These are phyloP conservation scores for Amylocarpus encephaloides DNA, from an alignment of 2,329 filamentous ascomycete species.

Conservation along the genomic window DNA sequence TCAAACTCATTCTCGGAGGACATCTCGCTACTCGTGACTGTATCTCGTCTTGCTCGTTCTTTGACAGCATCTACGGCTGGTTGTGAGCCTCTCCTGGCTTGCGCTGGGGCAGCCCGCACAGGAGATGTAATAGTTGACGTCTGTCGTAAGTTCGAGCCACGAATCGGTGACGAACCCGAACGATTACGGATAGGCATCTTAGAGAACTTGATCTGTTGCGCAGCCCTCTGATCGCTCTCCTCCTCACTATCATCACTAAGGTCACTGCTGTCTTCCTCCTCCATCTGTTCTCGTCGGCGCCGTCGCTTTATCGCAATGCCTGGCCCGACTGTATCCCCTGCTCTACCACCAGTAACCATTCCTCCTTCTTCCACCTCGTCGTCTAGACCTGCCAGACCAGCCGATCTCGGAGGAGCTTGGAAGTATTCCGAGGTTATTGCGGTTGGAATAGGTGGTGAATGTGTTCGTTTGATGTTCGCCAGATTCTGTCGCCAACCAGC, in stretches of 20 bases:
- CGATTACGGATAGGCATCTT: slow-evolving; percentile 88
- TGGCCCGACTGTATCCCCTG: slow-evolving; percentile 61
- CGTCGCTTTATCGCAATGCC: slow-evolving; percentile 61
- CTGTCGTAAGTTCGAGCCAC: slow-evolving; percentile 57
- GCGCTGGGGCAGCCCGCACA: slow-evolving; percentile 34
- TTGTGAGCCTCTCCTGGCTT: slow-evolving; percentile 59
- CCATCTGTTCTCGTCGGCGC: slow-evolving; percentile 61
- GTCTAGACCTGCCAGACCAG: slow-evolving; percentile 56
- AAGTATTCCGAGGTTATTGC: slow-evolving; percentile 81
- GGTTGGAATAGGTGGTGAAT: slow-evolving; percentile 80
- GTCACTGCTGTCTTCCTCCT: slow-evolving; percentile 78
- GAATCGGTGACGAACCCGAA: slow-evolving; percentile 81
- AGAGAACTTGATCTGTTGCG: slow-evolving; percentile 88
- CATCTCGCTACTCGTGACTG: slow-evolving; percentile 75
- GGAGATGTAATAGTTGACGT: slow-evolving; percentile 71
- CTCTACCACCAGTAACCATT: slow-evolving; percentile 61
- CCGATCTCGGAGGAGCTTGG: slow-evolving; percentile 58
- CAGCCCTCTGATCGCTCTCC: slow-evolving; percentile 63
- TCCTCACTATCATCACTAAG: slow-evolving; percentile 80
- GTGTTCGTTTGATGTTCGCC: slow-evolving; percentile 71
- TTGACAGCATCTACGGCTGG: slow-evolving; percentile 65
- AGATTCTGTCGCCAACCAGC: slow-evolving; percentile 73
- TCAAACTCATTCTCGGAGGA: slow-evolving; percentile 79
- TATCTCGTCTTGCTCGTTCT: slow-evolving; percentile 64
- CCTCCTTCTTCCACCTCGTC: slow-evolving; percentile 59